Conservation (phyloP, 306 rosid species). For the Astragalus membranaceus region DNA sequence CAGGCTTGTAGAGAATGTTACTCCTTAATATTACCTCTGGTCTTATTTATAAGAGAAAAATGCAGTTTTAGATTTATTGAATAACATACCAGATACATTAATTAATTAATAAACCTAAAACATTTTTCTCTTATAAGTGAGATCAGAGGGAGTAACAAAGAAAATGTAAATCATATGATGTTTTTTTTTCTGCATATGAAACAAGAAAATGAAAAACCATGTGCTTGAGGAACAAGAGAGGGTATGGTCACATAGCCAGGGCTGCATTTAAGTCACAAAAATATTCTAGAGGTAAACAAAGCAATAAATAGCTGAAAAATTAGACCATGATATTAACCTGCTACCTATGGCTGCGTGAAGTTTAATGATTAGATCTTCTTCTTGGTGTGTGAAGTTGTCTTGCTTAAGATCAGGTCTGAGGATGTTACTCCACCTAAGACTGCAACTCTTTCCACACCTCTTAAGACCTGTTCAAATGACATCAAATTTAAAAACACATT, state of each 20-base stretch:
- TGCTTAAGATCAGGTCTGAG: conserved; percentile 53
- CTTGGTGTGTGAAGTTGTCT: conserved; percentile 68
- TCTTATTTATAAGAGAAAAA: too few relatives aligned
- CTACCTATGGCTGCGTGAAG: conserved; percentile 98
- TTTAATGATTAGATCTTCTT: conserved; percentile 75
- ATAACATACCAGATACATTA: too few relatives aligned
- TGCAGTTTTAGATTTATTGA: too few relatives aligned
- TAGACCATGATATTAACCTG: conserved; percentile 45
- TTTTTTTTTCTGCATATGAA: neutral
- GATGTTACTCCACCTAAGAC: conserved; percentile 56
- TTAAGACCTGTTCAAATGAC: conserved; percentile 45
- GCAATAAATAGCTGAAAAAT: neutral
- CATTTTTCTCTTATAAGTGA: too few relatives aligned
- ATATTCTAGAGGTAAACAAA: neutral
- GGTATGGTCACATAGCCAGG: too few relatives aligned
- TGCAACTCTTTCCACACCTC: conserved; percentile 80
- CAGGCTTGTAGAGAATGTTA: too few relatives aligned
- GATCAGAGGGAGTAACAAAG: neutral
- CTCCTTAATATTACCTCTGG: too few relatives aligned
- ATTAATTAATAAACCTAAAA: too few relatives aligned
- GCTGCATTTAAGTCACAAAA: neutral
- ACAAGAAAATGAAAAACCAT: neutral
- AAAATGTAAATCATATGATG: neutral
- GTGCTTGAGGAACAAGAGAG: neutral
- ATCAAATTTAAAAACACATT: neutral